phyloP scores from a whole-genome alignment of 2,329 filamentous ascomycete species.

The Fusarium setosum region DNA sequence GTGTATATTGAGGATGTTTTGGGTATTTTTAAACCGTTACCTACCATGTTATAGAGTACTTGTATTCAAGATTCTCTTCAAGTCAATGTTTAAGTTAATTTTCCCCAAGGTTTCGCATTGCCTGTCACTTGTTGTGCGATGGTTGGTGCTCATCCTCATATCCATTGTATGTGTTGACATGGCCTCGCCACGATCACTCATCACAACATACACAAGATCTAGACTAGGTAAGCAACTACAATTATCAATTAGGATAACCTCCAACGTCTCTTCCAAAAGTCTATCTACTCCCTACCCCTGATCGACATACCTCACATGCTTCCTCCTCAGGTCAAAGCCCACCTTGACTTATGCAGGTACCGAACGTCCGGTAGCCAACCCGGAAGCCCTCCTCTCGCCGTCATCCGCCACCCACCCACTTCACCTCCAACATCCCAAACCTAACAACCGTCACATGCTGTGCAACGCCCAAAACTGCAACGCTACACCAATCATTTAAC shows the following conservation, averaged over 20 bases:
- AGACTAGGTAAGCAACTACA: not conserved
- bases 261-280: not conserved
- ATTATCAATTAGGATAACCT: not conserved
- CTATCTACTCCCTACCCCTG: not conserved
- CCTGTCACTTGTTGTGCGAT: too few relatives aligned
- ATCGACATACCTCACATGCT: not conserved
- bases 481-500: slow-evolving; percentile 2
- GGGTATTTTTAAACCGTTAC: not conserved
- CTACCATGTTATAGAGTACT: not conserved
- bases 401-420: not conserved
- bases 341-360: slow-evolving; percentile 19
- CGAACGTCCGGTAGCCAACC: not conserved
- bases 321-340: too few relatives aligned
- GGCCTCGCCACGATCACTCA: too few relatives aligned
- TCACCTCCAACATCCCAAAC: slow-evolving; percentile 9
- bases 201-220: too few relatives aligned
- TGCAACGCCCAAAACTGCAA: slow-evolving; percentile 11
- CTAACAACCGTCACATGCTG: slow-evolving; percentile 7
- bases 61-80: not conserved
- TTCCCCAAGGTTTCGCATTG: too few relatives aligned
- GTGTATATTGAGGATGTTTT: slow-evolving; percentile 9
- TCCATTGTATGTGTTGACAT: too few relatives aligned
- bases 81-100: not conserved
- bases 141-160: too few relatives aligned
- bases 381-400: not conserved